These are phyloP conservation scores for Solanum sparsipilum DNA, from an alignment of 257 asterid species.

Conservation along the genomic window DNA sequence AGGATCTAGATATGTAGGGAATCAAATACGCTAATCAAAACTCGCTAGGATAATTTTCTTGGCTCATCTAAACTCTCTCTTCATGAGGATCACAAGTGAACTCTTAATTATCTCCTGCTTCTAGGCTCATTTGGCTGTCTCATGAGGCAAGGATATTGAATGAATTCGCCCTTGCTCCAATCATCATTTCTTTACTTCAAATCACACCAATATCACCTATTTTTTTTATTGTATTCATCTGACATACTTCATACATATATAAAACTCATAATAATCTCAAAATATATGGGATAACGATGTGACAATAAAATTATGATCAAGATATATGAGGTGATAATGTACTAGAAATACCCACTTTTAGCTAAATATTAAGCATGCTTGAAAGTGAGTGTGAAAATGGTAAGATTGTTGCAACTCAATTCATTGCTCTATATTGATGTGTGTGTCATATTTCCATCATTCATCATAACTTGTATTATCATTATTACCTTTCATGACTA, in stretches of 20 bases:
- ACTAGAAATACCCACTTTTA: no score
- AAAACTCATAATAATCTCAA: neutral
- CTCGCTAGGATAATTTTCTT: no score
- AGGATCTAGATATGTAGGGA: neutral
- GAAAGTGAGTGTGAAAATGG: no score
- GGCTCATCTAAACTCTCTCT: neutral
- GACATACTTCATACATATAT: neutral
- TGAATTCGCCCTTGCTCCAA: neutral
- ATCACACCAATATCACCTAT: neutral
- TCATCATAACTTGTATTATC: neutral
- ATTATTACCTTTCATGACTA: neutral
- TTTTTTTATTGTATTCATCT: neutral
- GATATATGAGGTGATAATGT: neutral
- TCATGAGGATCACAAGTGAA: neutral
- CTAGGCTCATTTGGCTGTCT: neutral
- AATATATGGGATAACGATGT: no score
- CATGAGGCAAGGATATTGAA: neutral
- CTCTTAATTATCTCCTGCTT: neutral
- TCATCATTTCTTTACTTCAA: neutral
- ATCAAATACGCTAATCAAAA: neutral
- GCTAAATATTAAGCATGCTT: neutral
- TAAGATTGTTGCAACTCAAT: neutral
- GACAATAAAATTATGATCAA: no score
- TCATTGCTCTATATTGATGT: neutral
- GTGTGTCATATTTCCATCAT: neutral